phyloP scores from a whole-genome alignment of 257 asterid genomes.

The Solanum sejunctum region DNA sequence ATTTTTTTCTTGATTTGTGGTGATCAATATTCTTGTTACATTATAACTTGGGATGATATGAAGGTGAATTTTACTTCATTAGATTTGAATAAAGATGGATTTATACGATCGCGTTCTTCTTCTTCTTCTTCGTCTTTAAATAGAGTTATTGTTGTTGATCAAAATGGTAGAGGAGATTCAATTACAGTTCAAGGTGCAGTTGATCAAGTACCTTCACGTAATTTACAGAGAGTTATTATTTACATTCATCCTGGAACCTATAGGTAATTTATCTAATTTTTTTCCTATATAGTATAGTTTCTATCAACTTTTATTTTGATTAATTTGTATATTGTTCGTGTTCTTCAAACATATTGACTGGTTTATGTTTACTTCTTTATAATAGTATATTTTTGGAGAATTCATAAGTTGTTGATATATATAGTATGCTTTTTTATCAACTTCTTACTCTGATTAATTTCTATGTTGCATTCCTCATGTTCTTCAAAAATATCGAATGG shows the following conservation, averaged over 20 bases:
- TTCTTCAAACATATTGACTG: not conserved
- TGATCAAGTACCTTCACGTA: slow-evolving; percentile 58
- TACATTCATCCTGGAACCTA: slow-evolving; percentile 69
- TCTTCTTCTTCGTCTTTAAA: not conserved
- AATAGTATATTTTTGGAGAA: not conserved
- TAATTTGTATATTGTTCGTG: not conserved
- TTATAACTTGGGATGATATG: slow-evolving; percentile 58
- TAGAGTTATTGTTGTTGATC: slow-evolving; percentile 42
- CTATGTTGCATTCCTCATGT: rapidly evolving
- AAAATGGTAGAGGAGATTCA: slow-evolving; percentile 51
- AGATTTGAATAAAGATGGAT: not conserved
- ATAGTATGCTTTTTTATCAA: no score
- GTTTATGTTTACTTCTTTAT: not conserved
- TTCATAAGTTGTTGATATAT: no score
- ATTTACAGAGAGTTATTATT: slow-evolving; percentile 41
- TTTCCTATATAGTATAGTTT: not conserved
- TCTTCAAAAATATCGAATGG: not conserved
- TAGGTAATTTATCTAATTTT: slow-evolving; percentile 20
- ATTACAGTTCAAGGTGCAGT: slow-evolving; percentile 71
- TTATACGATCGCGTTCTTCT: not conserved
- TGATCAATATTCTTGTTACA: not conserved
- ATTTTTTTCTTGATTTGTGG: not conserved
- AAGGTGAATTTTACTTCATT: slow-evolving; percentile 5
- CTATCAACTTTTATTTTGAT: not conserved
- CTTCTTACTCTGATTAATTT: not conserved